These are phyloP conservation scores for Aureobasidium namibiae DNA, from an alignment of 2,329 filamentous ascomycete genomes.

Conservation along the genomic window DNA sequence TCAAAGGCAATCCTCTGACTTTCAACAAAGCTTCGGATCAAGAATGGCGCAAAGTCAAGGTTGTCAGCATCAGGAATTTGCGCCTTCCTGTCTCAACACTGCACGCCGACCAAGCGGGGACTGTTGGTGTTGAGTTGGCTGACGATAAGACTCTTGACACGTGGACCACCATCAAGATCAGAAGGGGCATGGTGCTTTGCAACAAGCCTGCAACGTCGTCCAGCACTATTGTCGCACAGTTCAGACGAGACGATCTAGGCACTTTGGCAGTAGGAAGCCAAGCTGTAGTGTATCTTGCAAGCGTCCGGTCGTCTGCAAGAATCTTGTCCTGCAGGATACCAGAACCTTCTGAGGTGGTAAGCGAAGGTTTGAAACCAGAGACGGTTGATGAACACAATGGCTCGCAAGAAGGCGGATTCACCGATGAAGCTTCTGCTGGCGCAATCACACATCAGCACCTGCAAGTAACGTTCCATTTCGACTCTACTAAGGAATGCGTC, in stretches of 20 bases:
- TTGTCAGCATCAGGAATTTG: slow-evolving; percentile 82
- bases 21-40: slow-evolving; percentile 30
- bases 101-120: slow-evolving; percentile 76
- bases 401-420: slow-evolving; percentile 16
- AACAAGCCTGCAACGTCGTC: slow-evolving; percentile 48
- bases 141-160: slow-evolving; percentile 16
- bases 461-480: slow-evolving; percentile 58
- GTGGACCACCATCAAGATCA: slow-evolving; percentile 31
- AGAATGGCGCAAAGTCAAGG: slow-evolving; percentile 72
- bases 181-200: slow-evolving; percentile 77
- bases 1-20: slow-evolving; percentile 19
- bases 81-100: slow-evolving; percentile 72
- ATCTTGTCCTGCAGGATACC: slow-evolving; percentile 44
- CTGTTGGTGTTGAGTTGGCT: slow-evolving; percentile 66
- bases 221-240: slow-evolving; percentile 52
- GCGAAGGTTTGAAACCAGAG: slow-evolving; percentile 20
- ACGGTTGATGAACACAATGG: slow-evolving; percentile 33
- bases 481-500: slow-evolving; percentile 64
- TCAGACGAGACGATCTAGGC: slow-evolving; percentile 55
- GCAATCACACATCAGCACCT: slow-evolving; percentile 23
- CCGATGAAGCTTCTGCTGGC: slow-evolving; percentile 18
- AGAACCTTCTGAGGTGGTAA: slow-evolving; percentile 27
- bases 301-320: slow-evolving; percentile 72
- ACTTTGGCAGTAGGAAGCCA: slow-evolving; percentile 58
- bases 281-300: slow-evolving; percentile 80